Evolutionary conservation across 441 rosid genomes (phyloP).

Genomic region (Hura crepitans): DNA sequence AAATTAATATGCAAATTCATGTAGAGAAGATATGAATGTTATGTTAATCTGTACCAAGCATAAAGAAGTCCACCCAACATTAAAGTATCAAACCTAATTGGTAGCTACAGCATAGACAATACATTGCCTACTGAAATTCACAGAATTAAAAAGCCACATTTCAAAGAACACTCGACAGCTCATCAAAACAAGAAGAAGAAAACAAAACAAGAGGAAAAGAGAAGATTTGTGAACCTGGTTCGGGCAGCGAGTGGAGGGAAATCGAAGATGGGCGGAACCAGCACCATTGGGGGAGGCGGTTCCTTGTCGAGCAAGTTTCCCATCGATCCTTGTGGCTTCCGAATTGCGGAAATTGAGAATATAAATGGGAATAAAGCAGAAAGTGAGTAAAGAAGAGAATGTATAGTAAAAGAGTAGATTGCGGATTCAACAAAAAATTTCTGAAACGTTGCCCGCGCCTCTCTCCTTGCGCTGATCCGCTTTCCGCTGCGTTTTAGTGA

Average conservation of each 20-base stretch:
- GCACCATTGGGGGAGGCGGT: conserved; percentile 74
- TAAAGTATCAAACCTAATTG: neutral
- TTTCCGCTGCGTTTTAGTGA: neutral
- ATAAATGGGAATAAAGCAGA: neutral
- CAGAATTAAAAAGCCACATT: neutral
- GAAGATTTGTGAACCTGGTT: conserved; percentile 40
- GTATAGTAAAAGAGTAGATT: neutral
- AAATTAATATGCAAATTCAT: too few species aligned
- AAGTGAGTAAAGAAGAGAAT: neutral
- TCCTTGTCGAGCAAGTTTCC: conserved; percentile 60
- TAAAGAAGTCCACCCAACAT: neutral
- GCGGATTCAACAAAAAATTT: neutral
- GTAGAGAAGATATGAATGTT: too few species aligned
- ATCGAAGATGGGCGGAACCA: conserved; percentile 90
- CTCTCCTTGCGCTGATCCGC: neutral
- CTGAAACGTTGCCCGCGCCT: conserved; percentile 7
- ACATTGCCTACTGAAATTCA: neutral
- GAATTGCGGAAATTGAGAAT: neutral
- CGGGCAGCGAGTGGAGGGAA: conserved; percentile 92
- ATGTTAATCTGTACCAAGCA: neutral
- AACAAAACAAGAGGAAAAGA: neutral
- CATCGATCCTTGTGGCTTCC: conserved; percentile 29
- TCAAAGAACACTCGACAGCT: neutral
- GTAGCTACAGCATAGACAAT: neutral
- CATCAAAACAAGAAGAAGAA: neutral